These are phyloP conservation scores for Xylaria intraflava DNA, from an alignment of 495 filamentous ascomycete genomes.

Conservation along the genomic window DNA sequence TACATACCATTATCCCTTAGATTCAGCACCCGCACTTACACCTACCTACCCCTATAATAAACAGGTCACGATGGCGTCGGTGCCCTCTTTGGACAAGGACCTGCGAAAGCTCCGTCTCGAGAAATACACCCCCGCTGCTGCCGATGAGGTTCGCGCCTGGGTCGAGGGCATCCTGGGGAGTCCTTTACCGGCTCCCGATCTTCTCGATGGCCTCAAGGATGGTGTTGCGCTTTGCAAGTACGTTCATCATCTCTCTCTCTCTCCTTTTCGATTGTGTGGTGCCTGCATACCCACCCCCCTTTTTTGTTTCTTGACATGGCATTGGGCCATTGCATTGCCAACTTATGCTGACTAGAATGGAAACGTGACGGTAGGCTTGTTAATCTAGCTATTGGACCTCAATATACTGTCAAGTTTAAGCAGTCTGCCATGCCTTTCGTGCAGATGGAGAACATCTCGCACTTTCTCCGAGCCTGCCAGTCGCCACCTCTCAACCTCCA, in stretches of 20 bases:
- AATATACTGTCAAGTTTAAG: slow-evolving; percentile 74
- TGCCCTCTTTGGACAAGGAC: slow-evolving; percentile 90
- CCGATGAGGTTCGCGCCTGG: slow-evolving; percentile 79
- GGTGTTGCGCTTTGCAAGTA: slow-evolving; percentile 90
- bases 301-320: not conserved
- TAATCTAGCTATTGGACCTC: slow-evolving; percentile 53
- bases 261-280: no score
- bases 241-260: slow-evolving; percentile 17
- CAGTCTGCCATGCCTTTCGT: slow-evolving; percentile 91
- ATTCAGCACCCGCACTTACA: no score
- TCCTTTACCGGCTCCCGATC: slow-evolving; percentile 61
- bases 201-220: slow-evolving; percentile 82
- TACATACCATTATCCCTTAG: no score
- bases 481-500: slow-evolving; percentile 76
- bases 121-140: slow-evolving; percentile 89
- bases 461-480: slow-evolving; percentile 86
- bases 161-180: slow-evolving; percentile 78
- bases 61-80: slow-evolving; percentile 69
- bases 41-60: not conserved
- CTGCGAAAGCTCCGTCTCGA: slow-evolving; percentile 86
- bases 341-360: not conserved
- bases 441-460: slow-evolving; percentile 98
- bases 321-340: not conserved
- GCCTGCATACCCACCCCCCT: not conserved
- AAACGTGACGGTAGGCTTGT: not conserved